phyloP scores from a whole-genome alignment of 495 filamentous ascomycete species.

The Aspergillus ellipticus region DNA sequence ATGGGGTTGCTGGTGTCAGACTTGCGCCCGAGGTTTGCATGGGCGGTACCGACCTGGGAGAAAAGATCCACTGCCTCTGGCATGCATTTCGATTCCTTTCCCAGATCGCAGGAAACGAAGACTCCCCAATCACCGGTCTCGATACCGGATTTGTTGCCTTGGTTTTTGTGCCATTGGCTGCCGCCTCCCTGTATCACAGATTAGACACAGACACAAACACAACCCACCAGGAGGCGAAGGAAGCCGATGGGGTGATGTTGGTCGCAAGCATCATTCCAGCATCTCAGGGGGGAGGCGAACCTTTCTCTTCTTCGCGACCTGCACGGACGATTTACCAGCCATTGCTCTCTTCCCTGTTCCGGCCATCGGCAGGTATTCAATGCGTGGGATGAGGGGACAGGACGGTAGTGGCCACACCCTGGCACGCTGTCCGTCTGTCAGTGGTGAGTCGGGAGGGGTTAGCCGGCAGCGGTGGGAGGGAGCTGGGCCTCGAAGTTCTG shows the following conservation, averaged over 20 bases:
- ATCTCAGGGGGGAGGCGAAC: constrained; percentile 16
- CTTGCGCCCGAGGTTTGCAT: background rate
- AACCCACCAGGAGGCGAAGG: background rate
- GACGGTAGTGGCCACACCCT: background rate
- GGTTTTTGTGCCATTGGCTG: constrained; percentile 27
- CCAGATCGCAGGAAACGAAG: constrained; percentile 83
- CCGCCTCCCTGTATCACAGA: constrained; percentile 27
- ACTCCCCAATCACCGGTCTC: constrained; percentile 80
- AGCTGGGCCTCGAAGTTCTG: background rate
- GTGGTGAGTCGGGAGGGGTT: background rate
- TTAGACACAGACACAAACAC: no score
- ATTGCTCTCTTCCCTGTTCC: constrained; percentile 31
- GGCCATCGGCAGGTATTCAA: constrained; percentile 13
- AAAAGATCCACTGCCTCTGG: constrained; percentile 71
- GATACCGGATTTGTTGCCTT: constrained; percentile 35
- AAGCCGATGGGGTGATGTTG: background rate
- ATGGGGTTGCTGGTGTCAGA: background rate
- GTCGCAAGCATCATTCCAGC: background rate
- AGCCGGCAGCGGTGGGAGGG: background rate
- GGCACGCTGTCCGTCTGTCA: background rate
- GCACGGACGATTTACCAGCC: constrained; percentile 21
- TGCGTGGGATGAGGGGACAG: background rate
- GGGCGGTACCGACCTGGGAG: constrained; percentile 58
- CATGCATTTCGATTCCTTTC: constrained; percentile 72
- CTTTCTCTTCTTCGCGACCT: constrained; percentile 36